A percentile compares a stretch with the other conserved stretches of the same genome.
Conservation (phyloP, 2,329 filamentous ascomycete species). For the Aspergillus sp. region DNA sequence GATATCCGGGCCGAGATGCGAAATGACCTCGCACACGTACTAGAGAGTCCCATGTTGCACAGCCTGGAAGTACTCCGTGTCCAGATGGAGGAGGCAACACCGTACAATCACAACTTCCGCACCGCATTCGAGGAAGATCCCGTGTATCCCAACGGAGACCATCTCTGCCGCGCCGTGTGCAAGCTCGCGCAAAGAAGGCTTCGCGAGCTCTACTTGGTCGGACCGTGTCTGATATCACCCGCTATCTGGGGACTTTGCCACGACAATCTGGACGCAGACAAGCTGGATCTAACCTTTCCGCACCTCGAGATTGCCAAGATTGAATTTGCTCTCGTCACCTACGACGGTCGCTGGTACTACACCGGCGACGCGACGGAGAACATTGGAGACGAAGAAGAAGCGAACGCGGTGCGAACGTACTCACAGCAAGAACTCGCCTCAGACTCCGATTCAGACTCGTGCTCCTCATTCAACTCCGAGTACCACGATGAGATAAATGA, state of each 20-base stretch:
- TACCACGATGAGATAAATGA: not conserved
- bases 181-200: not conserved
- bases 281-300: not conserved
- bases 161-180: not conserved
- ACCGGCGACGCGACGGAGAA: not conserved
- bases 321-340: not conserved
- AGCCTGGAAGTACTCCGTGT: not conserved
- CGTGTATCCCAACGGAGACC: not conserved
- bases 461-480: slow-evolving; percentile 8
- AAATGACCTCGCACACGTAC: not conserved
- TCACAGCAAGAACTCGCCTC: not conserved
- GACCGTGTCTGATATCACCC: not conserved
- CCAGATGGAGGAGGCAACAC: not conserved
- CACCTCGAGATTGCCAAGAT: not conserved
- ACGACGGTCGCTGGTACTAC: slow-evolving; percentile 11
- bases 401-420: not conserved
- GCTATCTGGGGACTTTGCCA: not conserved
- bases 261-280: not conserved
- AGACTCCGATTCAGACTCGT: slow-evolving; percentile 1
- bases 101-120: not conserved
- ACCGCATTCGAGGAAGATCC: not conserved
- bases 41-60: not conserved
- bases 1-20: not conserved
- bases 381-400: not conserved
- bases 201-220: not conserved